Evolutionary conservation across 2,329 filamentous ascomycete genomes (phyloP).

Genomic region (Metarhizium sp.): DNA sequence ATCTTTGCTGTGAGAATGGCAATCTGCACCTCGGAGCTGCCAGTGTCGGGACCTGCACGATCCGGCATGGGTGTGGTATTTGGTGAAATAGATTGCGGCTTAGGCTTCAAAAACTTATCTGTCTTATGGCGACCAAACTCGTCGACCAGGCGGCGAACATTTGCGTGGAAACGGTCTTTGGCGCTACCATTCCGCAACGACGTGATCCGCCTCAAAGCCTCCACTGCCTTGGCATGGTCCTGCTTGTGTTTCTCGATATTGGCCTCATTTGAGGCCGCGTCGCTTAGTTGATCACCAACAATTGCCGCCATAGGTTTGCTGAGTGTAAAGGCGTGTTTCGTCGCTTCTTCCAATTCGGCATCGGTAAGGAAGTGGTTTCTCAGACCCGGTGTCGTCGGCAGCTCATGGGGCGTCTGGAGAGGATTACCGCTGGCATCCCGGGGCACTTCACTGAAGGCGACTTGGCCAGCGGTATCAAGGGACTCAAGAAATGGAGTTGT

Average conservation of each 20-base stretch:
- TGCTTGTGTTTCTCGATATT: constrained; percentile 35
- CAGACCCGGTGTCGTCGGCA: constrained; percentile 40
- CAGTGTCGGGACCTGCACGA: constrained; percentile 84
- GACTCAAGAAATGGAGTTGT: constrained; percentile 77
- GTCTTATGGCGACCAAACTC: constrained; percentile 89
- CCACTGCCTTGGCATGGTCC: constrained; percentile 57
- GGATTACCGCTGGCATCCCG: constrained; percentile 33
- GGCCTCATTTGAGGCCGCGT: constrained; percentile 25
- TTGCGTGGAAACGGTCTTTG: constrained; percentile 71
- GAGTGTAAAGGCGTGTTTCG: constrained; percentile 59
- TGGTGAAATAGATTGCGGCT: constrained; percentile 38
- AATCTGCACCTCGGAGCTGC: constrained; percentile 94
- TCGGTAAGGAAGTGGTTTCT: constrained; percentile 71
- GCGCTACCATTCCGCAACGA: constrained; percentile 67
- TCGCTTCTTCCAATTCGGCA: constrained; percentile 54
- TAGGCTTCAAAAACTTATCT: constrained; percentile 58
- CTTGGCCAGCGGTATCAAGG: constrained; percentile 56
- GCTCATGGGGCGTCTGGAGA: constrained; percentile 26
- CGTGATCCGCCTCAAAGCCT: constrained; percentile 73
- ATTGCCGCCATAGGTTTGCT: constrained; percentile 45
- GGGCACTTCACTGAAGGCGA: constrained; percentile 22
- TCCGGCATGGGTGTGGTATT: constrained; percentile 29
- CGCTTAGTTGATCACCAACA: constrained; percentile 28
- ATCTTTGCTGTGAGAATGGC: constrained; percentile 95
- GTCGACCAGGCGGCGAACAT: constrained; percentile 75